Percentiles rank a stretch among this genome's conserved stretches.
Evolutionary conservation across 2,329 filamentous ascomycete species (phyloP).

Genomic region (Cryphonectria radicalis): DNA sequence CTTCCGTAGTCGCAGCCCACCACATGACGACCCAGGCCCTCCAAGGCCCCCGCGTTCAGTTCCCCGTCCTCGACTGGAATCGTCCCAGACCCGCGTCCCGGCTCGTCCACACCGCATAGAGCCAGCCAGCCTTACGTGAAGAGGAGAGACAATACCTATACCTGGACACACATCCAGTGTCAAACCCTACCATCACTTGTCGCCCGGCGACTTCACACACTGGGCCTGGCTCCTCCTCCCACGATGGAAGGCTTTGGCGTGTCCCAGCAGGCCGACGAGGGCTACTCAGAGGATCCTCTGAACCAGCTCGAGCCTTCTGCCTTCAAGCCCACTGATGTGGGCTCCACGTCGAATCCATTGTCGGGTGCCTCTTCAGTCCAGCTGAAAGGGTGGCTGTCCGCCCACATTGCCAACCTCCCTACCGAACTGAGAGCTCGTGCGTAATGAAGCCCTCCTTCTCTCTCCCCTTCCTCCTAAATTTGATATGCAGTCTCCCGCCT

Average conservation of each 20-base stretch:
- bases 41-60: background rate
- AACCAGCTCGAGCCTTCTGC: conserved; percentile 45
- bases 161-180: background rate
- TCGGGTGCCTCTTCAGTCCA: conserved; percentile 22
- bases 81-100: background rate
- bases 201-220: conserved; percentile 32
- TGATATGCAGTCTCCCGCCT: conserved; percentile 18
- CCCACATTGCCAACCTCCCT: conserved; percentile 55
- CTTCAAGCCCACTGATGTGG: conserved; percentile 36
- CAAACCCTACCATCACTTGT: conserved; percentile 20
- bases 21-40: background rate
- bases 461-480: conserved; percentile 11
- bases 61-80: background rate
- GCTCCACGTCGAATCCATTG: conserved; percentile 8
- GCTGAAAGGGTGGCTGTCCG: conserved; percentile 47
- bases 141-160: background rate
- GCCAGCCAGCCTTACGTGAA: background rate
- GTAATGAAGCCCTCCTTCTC: conserved; percentile 32
- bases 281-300: conserved; percentile 79
- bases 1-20: background rate
- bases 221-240: background rate
- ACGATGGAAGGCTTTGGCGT: conserved; percentile 30
- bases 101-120: background rate
- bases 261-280: conserved; percentile 72
- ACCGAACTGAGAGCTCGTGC: conserved; percentile 54